phyloP scores from a whole-genome alignment of 2,329 filamentous ascomycete species.

The Thelonectria olida region DNA sequence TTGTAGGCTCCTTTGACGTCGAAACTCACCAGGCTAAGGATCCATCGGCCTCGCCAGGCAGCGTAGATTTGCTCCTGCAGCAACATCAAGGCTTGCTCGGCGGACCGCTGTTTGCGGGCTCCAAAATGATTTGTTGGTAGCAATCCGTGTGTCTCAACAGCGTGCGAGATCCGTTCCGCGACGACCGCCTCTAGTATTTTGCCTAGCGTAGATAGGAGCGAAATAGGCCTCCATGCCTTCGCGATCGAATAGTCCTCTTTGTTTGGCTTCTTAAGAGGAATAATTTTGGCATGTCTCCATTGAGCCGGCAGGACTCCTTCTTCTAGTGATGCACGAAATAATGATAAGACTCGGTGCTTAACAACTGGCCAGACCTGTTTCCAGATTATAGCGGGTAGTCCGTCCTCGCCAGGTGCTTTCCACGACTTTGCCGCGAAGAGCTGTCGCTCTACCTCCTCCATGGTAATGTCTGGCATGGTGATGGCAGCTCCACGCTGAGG shows the following conservation, averaged over 20 bases:
- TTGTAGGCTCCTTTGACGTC: constrained; percentile 27
- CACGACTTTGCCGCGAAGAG: too few species aligned
- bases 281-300: constrained; percentile 31
- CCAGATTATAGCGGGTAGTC: too few species aligned
- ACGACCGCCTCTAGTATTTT: constrained; percentile 31
- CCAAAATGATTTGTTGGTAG: constrained; percentile 25
- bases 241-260: constrained; percentile 37
- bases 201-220: constrained; percentile 37
- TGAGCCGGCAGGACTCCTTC: too few species aligned
- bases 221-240: too few species aligned
- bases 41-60: constrained; percentile 9
- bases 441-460: too few species aligned
- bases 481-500: too few species aligned
- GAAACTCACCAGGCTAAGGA: constrained; percentile 22
- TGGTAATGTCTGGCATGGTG: too few species aligned
- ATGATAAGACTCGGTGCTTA: too few species aligned
- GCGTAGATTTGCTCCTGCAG: constrained; percentile 17
- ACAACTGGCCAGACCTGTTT: too few species aligned
- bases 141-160: constrained; percentile 13
- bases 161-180: constrained; percentile 16
- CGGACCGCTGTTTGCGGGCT: constrained; percentile 19
- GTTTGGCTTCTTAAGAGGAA: constrained; percentile 38
- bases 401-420: too few species aligned
- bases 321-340: too few species aligned
- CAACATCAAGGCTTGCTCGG: constrained; percentile 25